phyloP scores from a whole-genome alignment of 257 asterid species.

The Solanum peruvianum region DNA sequence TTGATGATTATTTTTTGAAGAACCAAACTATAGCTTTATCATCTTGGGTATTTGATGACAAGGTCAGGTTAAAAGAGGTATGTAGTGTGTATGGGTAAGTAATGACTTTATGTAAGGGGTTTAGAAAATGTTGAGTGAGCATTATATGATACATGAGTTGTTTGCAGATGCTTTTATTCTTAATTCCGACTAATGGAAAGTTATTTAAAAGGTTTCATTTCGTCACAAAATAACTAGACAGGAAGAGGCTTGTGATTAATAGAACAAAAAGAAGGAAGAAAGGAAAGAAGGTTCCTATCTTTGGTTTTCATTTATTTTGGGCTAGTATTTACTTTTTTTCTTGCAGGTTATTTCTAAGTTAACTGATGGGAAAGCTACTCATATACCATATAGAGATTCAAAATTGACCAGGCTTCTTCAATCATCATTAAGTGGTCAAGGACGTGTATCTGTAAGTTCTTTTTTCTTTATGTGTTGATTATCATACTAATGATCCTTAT shows the following conservation, averaged over 20 bases:
- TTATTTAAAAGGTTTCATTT: neutral
- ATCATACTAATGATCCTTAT: neutral
- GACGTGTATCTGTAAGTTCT: constrained; percentile 90
- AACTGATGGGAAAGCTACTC: constrained; percentile 84
- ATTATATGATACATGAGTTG: neutral
- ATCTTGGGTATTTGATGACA: neutral
- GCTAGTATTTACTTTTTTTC: constrained; percentile 13
- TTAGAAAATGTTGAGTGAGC: neutral
- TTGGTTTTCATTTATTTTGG: neutral
- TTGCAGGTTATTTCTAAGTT: constrained; percentile 88
- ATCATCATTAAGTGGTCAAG: constrained; percentile 95
- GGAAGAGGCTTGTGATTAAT: neutral
- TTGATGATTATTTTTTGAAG: neutral
- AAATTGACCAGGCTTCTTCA: constrained; percentile 97
- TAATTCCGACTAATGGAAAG: neutral
- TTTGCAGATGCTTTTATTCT: neutral
- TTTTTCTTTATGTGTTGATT: neutral
- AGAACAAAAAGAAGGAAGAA: neutral
- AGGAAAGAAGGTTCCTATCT: neutral
- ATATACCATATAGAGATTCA: constrained; percentile 92
- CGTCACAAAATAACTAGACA: neutral
- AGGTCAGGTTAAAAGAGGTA: neutral
- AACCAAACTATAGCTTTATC: neutral
- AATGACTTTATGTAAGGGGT: neutral
- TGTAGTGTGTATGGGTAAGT: neutral